Base-by-base conservation (phyloP, 1,139 yeast genomes). In the Casaregolazyma lundiana region DNA sequence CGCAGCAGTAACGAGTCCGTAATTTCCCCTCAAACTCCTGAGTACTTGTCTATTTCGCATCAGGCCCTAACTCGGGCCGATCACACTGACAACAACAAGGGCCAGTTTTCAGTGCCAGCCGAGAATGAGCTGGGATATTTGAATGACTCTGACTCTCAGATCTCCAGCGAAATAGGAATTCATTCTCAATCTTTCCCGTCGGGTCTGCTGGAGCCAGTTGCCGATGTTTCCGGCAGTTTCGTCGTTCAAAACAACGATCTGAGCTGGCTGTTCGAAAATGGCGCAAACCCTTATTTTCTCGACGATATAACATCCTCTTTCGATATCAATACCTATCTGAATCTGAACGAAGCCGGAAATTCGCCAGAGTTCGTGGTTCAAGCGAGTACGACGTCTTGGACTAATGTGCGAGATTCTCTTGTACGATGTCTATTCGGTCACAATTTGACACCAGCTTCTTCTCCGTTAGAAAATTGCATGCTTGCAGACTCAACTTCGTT, bases 241-340 rank as follows among this genome's bases (percentile, higher is more conserved):
- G 36, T 43, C 19, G 44, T 47, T 38, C 54, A 50, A 39, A 56
- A 55, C 7, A 51, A 55, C 29, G 59, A 57, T 38, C 44, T 57
- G 29, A 46, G 57, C 17, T 57, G 61, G 61, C 54, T 57, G 18
- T 57, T 57, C 40, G 52, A 50, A 32, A 45, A 38, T 16, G 13
- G 32, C 11, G 19, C 39, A 21, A 43, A 38, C 39, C 47, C 42
- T n/a, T 37, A 26, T 32, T 21, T 22, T 21, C 22, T 44, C 13
- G 39, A 38, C 9, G 15, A 13, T 7, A 11, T 26, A n/a, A 22
- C 17, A 39, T 11, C 17, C 4, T n/a, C 16, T 4, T n/a, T 30
- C 16, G 43, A 24, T 2, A 18, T 20, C 29, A 24, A 9, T 11
- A 13, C 15, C 16, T 7, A 29, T 4, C 41, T n/a, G 17, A 13